These are phyloP conservation scores for Aspergillus tamarii DNA, from an alignment of 2,329 filamentous ascomycete genomes.

Conservation along the genomic window DNA sequence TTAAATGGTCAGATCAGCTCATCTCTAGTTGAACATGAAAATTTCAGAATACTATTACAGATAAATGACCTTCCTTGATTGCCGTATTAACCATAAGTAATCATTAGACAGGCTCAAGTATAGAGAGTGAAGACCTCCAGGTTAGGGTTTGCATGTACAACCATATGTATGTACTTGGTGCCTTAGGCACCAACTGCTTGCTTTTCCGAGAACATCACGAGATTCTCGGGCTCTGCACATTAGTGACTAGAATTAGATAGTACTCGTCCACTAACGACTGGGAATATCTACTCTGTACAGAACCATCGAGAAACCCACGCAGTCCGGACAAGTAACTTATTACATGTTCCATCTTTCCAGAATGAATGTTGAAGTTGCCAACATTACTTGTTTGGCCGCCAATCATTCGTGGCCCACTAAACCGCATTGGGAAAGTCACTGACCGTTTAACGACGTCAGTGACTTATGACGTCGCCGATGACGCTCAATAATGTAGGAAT, in stretches of 20 bases:
- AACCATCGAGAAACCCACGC: too few species aligned
- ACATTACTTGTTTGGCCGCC: conserved; percentile 4
- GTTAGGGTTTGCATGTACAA: too few species aligned
- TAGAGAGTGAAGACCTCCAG: neutral
- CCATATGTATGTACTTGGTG: too few species aligned
- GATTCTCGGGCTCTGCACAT: too few species aligned
- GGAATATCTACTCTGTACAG: too few species aligned
- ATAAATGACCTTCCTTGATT: neutral
- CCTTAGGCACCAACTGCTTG: too few species aligned
- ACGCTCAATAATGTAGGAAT: neutral
- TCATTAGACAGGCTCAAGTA: neutral
- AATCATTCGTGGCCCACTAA: conserved; percentile 10
- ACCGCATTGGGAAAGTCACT: conserved; percentile 15
- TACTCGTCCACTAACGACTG: too few species aligned
- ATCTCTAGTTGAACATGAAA: neutral
- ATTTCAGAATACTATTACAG: neutral
- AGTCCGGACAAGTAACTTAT: too few species aligned
- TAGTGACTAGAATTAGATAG: too few species aligned
- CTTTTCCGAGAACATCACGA: too few species aligned
- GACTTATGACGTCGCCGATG: conserved; percentile 12
- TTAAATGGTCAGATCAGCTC: neutral
- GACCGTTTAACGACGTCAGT: conserved; percentile 33
- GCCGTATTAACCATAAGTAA: neutral
- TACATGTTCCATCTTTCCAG: too few species aligned
- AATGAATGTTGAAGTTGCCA: neutral